Percentiles rank a stretch among this genome's conserved stretches.
phyloP scores from a whole-genome alignment of 2,329 filamentous ascomycete species.

The Penicillium palitans region DNA sequence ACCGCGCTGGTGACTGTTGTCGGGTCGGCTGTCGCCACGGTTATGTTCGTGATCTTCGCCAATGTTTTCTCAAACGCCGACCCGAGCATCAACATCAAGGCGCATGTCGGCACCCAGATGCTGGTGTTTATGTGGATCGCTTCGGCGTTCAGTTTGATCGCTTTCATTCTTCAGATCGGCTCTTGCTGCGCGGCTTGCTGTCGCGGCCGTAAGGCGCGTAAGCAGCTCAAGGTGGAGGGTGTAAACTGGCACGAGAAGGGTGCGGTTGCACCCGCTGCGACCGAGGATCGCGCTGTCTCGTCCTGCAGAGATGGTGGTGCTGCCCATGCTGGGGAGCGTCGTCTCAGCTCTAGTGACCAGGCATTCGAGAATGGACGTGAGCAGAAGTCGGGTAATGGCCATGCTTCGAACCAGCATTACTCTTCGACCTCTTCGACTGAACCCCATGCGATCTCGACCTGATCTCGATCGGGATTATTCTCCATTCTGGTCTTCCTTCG shows the following conservation, averaged over 20 bases:
- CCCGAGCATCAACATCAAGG: slow-evolving; percentile 73
- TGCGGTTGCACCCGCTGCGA: not conserved
- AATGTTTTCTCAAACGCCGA: slow-evolving; percentile 69
- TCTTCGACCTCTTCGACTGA: slow-evolving; percentile 5
- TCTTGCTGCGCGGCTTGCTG: slow-evolving; percentile 69
- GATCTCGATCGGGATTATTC: not conserved
- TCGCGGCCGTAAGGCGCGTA: slow-evolving; percentile 41
- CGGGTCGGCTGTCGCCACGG: slow-evolving; percentile 73
- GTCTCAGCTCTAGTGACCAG: not conserved
- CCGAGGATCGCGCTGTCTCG: not conserved
- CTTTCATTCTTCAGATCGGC: slow-evolving; percentile 71
- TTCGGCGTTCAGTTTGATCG: slow-evolving; percentile 64
- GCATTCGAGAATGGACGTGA: not conserved
- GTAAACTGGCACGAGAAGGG: slow-evolving; percentile 20
- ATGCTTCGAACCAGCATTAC: not conserved
- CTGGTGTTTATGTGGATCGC: slow-evolving; percentile 89
- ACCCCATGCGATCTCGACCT: slow-evolving; percentile 5
- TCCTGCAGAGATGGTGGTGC: not conserved
- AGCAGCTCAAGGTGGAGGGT: slow-evolving; percentile 30
- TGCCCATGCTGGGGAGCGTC: not conserved
- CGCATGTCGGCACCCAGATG: slow-evolving; percentile 70
- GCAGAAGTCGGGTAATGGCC: not conserved
- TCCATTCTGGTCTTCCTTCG: not conserved
- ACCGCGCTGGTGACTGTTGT: slow-evolving; percentile 67
- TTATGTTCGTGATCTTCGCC: slow-evolving; percentile 79